A percentile compares a stretch with the other conserved stretches of the same genome.
Evolutionary conservation across 2,329 filamentous ascomycete species (phyloP).

Genomic region (Cryphonectria naterciae): DNA sequence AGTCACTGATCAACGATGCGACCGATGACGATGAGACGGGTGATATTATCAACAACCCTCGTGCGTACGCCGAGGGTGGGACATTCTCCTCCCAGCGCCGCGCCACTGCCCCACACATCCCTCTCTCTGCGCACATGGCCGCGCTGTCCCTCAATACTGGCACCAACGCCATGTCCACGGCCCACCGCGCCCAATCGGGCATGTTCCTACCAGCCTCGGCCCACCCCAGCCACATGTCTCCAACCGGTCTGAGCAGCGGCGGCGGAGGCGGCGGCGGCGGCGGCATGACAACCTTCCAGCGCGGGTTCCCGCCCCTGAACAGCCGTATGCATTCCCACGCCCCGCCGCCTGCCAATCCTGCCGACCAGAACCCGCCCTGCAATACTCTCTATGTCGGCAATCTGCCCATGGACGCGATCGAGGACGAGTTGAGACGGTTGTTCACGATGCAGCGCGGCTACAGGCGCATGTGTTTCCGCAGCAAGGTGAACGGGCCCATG

Average conservation of each 20-base stretch:
- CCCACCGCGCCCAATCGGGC: conserved; percentile 46
- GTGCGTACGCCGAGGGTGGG: conserved; percentile 75
- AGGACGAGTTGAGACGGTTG: conserved; percentile 91
- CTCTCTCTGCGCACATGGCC: conserved; percentile 66
- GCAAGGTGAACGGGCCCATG: conserved; percentile 95
- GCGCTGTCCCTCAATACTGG: conserved; percentile 72
- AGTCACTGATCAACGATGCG: conserved; percentile 73
- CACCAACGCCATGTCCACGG: conserved; percentile 58
- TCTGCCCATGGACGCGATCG: conserved; percentile 85
- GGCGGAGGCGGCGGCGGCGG: no score
- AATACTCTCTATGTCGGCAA: conserved; percentile 99
- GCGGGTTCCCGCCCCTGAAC: conserved; percentile 6
- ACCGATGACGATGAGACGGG: conserved; percentile 70
- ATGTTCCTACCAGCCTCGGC: conserved; percentile 44
- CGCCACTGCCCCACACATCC: conserved; percentile 73
- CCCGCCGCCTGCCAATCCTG: conserved; percentile 81
- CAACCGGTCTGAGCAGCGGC: conserved; percentile 52
- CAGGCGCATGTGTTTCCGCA: conserved; percentile 91
- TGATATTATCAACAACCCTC: conserved; percentile 71
- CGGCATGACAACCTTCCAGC: conserved; percentile 23
- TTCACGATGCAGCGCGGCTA: conserved; percentile 95
- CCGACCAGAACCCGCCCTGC: conserved; percentile 95
- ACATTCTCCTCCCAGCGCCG: conserved; percentile 55
- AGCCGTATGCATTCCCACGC: conserved; percentile 11
- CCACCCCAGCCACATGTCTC: conserved; percentile 57